A percentile compares a stretch with the other conserved stretches of the same genome.
Evolutionary conservation across 2,329 filamentous ascomycete genomes (phyloP).

Genomic region (Diaporthe velutina): DNA sequence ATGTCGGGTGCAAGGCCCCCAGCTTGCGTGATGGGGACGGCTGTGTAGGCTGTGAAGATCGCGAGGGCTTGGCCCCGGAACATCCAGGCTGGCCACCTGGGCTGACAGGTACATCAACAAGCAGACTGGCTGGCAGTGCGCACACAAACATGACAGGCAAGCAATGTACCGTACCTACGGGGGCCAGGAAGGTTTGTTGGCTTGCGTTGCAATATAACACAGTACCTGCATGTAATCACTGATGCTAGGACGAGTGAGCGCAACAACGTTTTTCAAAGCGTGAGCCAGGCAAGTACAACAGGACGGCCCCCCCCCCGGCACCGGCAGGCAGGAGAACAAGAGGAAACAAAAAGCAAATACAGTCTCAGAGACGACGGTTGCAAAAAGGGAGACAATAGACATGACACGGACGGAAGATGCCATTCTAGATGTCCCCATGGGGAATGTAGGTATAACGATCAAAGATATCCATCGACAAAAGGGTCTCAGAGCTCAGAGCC

Average conservation of each 20-base stretch:
- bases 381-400: not conserved
- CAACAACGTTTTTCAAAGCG: not conserved
- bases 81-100: constrained; percentile 6
- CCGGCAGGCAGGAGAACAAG: not conserved
- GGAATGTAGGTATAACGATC: constrained; percentile 15
- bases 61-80: not conserved
- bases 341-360: not conserved
- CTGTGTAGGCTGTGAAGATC: not conserved
- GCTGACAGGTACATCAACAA: not conserved
- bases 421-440: constrained; percentile 21
- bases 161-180: not conserved
- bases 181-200: constrained; percentile 25
- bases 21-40: constrained; percentile 25
- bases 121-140: not conserved
- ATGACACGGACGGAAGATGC: constrained; percentile 8
- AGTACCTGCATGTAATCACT: constrained; percentile 25
- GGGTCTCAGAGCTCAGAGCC: constrained; percentile 16
- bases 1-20: not conserved
- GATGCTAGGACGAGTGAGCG: not conserved
- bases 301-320: not conserved
- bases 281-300: not conserved
- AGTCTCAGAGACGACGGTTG: not conserved
- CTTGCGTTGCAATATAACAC: constrained; percentile 25
- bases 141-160: constrained; percentile 6
- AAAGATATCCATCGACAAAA: constrained; percentile 28